Evolutionary conservation across 257 asterid genomes (phyloP).

Genomic region (Ocimum tenuiflorum): DNA sequence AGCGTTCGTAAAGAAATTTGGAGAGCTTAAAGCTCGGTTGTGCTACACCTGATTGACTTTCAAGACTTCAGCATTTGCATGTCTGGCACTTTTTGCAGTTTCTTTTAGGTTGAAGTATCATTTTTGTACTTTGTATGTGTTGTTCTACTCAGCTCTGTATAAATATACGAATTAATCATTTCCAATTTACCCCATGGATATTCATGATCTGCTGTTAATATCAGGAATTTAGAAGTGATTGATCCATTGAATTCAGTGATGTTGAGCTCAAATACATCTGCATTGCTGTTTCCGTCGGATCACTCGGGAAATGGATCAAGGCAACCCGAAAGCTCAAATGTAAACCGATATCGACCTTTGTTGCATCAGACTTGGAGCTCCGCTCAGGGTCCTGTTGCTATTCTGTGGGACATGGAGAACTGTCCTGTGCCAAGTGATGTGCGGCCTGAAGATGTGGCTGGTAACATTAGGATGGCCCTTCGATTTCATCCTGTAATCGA

Average conservation of each 20-base stretch:
- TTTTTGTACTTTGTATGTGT: neutral
- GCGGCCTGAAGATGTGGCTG: conserved; percentile 84
- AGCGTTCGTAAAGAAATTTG: neutral
- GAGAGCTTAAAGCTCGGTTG: neutral
- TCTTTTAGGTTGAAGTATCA: neutral
- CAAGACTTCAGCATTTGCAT: neutral
- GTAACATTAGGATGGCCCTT: conserved; percentile 73
- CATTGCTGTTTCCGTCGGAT: conserved; percentile 32
- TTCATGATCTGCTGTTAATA: conserved; percentile 9
- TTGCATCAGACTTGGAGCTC: conserved; percentile 30
- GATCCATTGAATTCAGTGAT: conserved; percentile 17
- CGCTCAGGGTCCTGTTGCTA: conserved; percentile 57
- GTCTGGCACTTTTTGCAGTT: neutral
- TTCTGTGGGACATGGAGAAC: conserved; percentile 97
- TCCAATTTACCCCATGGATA: neutral
- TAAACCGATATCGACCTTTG: conserved; percentile 20
- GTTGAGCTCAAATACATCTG: conserved; percentile 38
- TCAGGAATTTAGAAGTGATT: conserved; percentile 22
- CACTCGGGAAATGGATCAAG: conserved; percentile 26
- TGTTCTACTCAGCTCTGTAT: neutral
- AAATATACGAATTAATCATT: neutral
- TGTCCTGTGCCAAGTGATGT: conserved; percentile 91
- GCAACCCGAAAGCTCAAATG: conserved; percentile 24
- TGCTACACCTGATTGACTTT: neutral
- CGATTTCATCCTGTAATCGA: conserved; percentile 66